phyloP scores from a whole-genome alignment of 2,329 filamentous ascomycete species.

The Fusarium subglutinans region DNA sequence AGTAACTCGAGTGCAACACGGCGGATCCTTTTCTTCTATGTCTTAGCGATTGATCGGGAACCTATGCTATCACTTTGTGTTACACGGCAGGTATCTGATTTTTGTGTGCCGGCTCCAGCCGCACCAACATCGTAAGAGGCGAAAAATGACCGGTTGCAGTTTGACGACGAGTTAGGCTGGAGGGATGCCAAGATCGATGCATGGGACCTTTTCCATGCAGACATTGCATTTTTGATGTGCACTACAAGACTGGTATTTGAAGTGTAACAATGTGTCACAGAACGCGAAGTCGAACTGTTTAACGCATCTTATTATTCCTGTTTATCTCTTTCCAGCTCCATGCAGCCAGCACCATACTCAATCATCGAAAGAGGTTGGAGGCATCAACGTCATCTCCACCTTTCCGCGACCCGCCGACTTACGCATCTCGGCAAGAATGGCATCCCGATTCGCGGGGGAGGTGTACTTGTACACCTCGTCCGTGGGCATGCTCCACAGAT shows the following conservation, averaged over 20 bases:
- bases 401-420: background rate
- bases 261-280: rapidly evolving
- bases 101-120: background rate
- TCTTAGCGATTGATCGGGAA: background rate
- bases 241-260: background rate
- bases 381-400: background rate
- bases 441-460: background rate
- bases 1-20: background rate
- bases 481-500: background rate
- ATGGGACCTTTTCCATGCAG: background rate
- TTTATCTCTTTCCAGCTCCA: background rate
- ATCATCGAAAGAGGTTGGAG: background rate
- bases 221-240: background rate
- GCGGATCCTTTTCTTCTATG: background rate
- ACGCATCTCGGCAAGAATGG: background rate
- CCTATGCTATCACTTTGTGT: background rate
- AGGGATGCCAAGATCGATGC: background rate
- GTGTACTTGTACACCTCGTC: background rate
- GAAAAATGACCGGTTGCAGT: background rate
- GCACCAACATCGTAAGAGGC: background rate
- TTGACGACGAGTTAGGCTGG: background rate
- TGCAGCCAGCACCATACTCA: background rate
- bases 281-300: background rate
- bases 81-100: rapidly evolving
- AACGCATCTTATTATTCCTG: background rate